Conservation (phyloP, 2,329 filamentous ascomycete genomes). For the Ophiostoma montium region DNA sequence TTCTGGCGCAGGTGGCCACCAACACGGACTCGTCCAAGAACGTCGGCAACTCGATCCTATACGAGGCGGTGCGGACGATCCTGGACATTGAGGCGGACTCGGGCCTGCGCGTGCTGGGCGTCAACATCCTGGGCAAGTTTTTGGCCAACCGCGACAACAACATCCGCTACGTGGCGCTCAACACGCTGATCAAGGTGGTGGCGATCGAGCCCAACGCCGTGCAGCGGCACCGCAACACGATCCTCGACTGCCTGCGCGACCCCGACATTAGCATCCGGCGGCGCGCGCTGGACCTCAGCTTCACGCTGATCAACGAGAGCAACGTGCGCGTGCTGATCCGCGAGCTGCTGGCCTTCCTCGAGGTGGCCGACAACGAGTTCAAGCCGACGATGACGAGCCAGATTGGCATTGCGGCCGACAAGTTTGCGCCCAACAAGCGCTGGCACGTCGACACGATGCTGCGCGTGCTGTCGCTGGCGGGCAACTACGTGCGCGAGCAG, state of each 20-base stretch:
- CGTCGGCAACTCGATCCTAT: slow-evolving; percentile 93
- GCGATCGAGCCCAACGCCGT: slow-evolving; percentile 97
- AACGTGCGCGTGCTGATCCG: slow-evolving; percentile 90
- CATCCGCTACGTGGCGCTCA: slow-evolving; percentile 93
- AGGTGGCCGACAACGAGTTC: slow-evolving; percentile 96
- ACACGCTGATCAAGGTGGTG: slow-evolving; percentile 95
- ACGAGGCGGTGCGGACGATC: slow-evolving; percentile 93
- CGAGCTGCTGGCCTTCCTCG: slow-evolving; percentile 85
- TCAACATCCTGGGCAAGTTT: slow-evolving; percentile 95
- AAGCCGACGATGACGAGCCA: slow-evolving; percentile 97
- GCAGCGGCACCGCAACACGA: slow-evolving; percentile 92
- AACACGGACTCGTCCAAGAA: slow-evolving; percentile 98
- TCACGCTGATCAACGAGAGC: slow-evolving; percentile 92
- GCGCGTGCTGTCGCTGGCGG: slow-evolving; percentile 80
- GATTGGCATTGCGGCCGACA: slow-evolving; percentile 91
- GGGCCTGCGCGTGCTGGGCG: slow-evolving; percentile 80
- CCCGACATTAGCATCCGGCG: slow-evolving; percentile 96
- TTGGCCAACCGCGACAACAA: slow-evolving; percentile 98
- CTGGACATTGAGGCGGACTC: slow-evolving; percentile 97
- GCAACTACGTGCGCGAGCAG: slow-evolving; percentile 95
- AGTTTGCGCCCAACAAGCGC: slow-evolving; percentile 89
- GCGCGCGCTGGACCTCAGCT: slow-evolving; percentile 91
- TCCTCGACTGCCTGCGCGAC: slow-evolving; percentile 87
- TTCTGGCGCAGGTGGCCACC: slow-evolving; percentile 89
- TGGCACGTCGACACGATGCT: slow-evolving; percentile 99